A percentile compares a stretch with the other conserved stretches of the same genome.
Evolutionary conservation across 768 basidiomycete genomes (phyloP).

Genomic region (Candolleomyces efflorescens): DNA sequence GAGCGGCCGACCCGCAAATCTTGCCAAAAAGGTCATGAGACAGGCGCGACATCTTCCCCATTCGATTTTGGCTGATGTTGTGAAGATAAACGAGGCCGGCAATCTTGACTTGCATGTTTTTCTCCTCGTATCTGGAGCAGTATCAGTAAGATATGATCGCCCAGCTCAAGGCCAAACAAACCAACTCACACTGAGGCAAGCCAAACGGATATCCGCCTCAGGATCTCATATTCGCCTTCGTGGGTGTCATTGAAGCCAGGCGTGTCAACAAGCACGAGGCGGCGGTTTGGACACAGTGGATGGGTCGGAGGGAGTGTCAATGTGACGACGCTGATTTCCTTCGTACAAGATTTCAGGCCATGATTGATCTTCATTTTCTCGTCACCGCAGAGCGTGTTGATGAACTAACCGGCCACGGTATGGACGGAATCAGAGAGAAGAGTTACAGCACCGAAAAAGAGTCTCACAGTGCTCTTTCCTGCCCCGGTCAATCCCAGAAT

Average conservation of each 20-base stretch:
- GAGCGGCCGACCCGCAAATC: constrained; percentile 7
- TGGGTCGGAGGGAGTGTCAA: background rate
- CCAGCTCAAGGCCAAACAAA: background rate
- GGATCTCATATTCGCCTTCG: constrained; percentile 17
- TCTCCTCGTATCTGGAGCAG: background rate
- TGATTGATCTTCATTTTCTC: background rate
- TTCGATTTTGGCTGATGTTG: constrained; percentile 8
- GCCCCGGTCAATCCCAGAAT: constrained; percentile 2
- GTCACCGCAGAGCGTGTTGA: background rate
- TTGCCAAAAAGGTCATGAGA: constrained; percentile 10
- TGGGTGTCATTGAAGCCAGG: constrained; percentile 24
- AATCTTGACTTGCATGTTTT: constrained; percentile 7
- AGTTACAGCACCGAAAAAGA: background rate
- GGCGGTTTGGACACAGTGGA: background rate
- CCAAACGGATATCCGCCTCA: constrained; percentile 20
- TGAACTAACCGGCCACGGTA: too few species aligned
- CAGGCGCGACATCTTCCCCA: constrained; percentile 1
- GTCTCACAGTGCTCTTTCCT: constrained; percentile 3
- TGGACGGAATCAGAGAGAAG: background rate
- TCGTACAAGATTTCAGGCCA: constrained; percentile 1
- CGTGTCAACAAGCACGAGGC: constrained; percentile 23
- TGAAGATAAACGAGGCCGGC: constrained; percentile 12
- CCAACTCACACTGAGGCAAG: constrained; percentile 14
- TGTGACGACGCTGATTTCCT: background rate
- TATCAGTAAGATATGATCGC: background rate